Evolutionary conservation across 768 basidiomycete species (phyloP).

Genomic region (Sistotremastrum suecicum): DNA sequence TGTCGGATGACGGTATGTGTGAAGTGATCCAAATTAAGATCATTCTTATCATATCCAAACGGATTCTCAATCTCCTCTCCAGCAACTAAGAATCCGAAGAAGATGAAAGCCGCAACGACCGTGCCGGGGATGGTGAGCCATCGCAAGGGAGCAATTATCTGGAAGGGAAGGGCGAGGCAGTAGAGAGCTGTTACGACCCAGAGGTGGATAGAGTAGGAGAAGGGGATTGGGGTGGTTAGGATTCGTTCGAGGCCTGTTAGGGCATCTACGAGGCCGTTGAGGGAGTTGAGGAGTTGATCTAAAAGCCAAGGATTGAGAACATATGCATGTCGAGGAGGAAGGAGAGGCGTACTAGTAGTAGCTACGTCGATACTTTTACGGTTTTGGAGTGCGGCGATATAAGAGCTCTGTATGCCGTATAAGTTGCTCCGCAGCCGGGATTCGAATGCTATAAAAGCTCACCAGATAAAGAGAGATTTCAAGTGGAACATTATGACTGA

Average conservation of each 20-base stretch:
- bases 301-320: slow-evolving; percentile 20
- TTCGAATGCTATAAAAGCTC: slow-evolving; percentile 6
- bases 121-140: slow-evolving; percentile 59
- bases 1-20: slow-evolving; percentile 52
- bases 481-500: slow-evolving; percentile 49
- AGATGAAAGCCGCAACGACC: slow-evolving; percentile 42
- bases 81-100: slow-evolving; percentile 61
- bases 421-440: not conserved
- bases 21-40: slow-evolving; percentile 60
- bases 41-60: slow-evolving; percentile 61
- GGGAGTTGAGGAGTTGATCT: slow-evolving; percentile 24
- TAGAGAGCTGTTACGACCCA: slow-evolving; percentile 54
- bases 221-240: slow-evolving; percentile 63
- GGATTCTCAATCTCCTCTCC: slow-evolving; percentile 64
- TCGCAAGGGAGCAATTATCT: slow-evolving; percentile 37
- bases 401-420: slow-evolving; percentile 42
- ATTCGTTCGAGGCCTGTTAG: slow-evolving; percentile 61
- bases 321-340: not conserved
- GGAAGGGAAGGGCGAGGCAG: slow-evolving; percentile 51
- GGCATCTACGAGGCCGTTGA: slow-evolving; percentile 46
- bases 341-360: slow-evolving; percentile 35
- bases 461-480: slow-evolving; percentile 60
- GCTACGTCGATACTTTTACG: slow-evolving; percentile 43
- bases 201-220: slow-evolving; percentile 60
- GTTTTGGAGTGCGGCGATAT: slow-evolving; percentile 44